Conservation (phyloP, 2,329 filamentous ascomycete species). For the Fusarium stilboides region DNA sequence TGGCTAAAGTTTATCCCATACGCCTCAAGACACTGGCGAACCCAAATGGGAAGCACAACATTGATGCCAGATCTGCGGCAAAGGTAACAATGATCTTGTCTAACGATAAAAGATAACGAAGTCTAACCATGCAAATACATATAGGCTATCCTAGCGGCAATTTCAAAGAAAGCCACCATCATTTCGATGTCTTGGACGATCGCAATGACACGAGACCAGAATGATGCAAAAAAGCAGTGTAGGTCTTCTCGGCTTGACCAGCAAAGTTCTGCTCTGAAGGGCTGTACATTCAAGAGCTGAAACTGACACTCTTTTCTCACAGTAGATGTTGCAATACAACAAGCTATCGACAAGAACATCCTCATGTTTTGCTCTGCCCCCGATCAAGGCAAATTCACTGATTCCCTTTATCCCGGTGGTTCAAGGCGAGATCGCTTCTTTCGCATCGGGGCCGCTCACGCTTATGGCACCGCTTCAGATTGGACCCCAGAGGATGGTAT, state of each 20-base stretch:
- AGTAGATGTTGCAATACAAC: background rate
- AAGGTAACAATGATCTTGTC: too few species aligned
- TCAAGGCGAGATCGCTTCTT: background rate
- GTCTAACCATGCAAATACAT: background rate
- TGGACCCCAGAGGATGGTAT: background rate
- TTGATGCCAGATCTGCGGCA: background rate
- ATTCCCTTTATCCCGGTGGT: background rate
- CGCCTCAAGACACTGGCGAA: background rate
- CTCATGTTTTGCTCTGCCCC: slow-evolving; percentile 10
- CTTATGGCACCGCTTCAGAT: background rate
- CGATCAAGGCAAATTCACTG: slow-evolving; percentile 9
- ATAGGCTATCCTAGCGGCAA: too few species aligned
- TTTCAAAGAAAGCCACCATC: background rate
- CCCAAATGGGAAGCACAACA: background rate
- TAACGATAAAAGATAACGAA: too few species aligned
- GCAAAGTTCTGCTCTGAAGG: too few species aligned
- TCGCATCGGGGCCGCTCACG: background rate
- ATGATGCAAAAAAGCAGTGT: too few species aligned
- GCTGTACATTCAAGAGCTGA: too few species aligned
- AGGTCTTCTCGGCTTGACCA: too few species aligned
- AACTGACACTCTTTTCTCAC: background rate
- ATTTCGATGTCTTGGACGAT: slow-evolving; percentile 17
- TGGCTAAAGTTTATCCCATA: slow-evolving; percentile 5
- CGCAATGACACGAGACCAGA: too few species aligned
- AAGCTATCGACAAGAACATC: background rate